Conservation (phyloP, 345 rosid genomes). For the Corchorus capsularis region DNA sequence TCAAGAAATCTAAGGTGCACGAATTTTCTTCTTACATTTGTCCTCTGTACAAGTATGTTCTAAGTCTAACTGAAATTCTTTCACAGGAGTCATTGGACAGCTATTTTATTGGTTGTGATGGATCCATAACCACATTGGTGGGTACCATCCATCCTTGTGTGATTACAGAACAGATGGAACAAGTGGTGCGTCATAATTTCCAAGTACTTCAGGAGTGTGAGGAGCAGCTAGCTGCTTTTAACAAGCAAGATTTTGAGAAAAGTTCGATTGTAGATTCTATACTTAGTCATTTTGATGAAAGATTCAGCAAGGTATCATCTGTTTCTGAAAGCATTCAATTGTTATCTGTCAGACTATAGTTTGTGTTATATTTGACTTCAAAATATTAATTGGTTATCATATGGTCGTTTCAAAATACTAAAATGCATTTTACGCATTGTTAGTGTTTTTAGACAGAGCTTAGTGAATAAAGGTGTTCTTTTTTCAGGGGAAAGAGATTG, state of each 20-base stretch:
- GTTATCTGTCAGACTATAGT: not conserved
- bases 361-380: conserved; percentile 8
- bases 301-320: conserved; percentile 57
- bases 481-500: conserved; percentile 67
- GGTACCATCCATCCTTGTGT: conserved; percentile 37
- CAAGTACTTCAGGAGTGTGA: conserved; percentile 63
- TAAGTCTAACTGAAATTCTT: conserved; percentile 31
- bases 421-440: not conserved
- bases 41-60: conserved; percentile 11
- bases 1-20: conserved; percentile 68
- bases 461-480: not conserved
- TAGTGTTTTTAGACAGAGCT: not conserved
- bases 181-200: conserved; percentile 54
- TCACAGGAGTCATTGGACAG: conserved; percentile 72
- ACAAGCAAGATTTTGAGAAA: conserved; percentile 40
- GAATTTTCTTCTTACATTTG: conserved; percentile 21
- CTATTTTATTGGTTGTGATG: conserved; percentile 51
- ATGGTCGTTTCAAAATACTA: not conserved
- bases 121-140: conserved; percentile 36
- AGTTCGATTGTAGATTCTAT: conserved; percentile 48
- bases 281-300: conserved; percentile 48
- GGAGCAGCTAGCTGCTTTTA: conserved; percentile 45
- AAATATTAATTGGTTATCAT: not conserved
- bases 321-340: conserved; percentile 12
- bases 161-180: conserved; percentile 50